Conservation (phyloP, 352 stramenopile species). For the Phytopythium delawarense region DNA sequence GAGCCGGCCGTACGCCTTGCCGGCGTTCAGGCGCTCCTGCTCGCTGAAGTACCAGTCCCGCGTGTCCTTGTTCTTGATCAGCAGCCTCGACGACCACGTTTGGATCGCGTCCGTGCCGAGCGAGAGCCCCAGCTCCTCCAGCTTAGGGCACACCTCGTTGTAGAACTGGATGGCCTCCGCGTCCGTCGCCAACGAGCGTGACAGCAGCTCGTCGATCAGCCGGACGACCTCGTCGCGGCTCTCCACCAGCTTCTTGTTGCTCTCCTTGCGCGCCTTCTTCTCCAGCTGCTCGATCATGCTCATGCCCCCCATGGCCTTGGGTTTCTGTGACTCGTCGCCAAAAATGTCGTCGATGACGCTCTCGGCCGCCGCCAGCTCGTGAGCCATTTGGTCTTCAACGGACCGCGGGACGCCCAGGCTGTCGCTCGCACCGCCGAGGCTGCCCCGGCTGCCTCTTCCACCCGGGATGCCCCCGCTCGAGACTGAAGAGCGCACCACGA, state of each 20-base stretch:
- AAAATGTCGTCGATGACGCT: conserved; percentile 84
- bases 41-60: conserved; percentile 84
- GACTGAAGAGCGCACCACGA: conserved; percentile 24
- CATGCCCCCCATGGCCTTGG: conserved; percentile 67
- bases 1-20: conserved; percentile 67
- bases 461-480: conserved; percentile 26
- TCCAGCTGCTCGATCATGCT: conserved; percentile 87
- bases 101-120: conserved; percentile 67
- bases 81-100: conserved; percentile 77
- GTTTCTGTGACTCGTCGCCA: conserved; percentile 65
- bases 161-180: conserved; percentile 73
- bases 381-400: conserved; percentile 83
- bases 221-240: conserved; percentile 58
- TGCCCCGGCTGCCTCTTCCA: conserved; percentile 18
- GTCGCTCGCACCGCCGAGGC: conserved; percentile 10
- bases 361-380: conserved; percentile 71
- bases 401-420: conserved; percentile 21
- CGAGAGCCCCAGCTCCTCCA: conserved; percentile 61
- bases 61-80: conserved; percentile 89
- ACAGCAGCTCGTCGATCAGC: conserved; percentile 49
- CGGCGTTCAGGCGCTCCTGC: conserved; percentile 71
- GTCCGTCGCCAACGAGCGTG: conserved; percentile 43
- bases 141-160: conserved; percentile 41
- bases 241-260: conserved; percentile 86
- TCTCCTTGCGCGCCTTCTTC: conserved; percentile 80